These are phyloP conservation scores for Vanderwaltozyma verrucispora DNA, from an alignment of 805 yeast genomes.

Conservation along the genomic window DNA sequence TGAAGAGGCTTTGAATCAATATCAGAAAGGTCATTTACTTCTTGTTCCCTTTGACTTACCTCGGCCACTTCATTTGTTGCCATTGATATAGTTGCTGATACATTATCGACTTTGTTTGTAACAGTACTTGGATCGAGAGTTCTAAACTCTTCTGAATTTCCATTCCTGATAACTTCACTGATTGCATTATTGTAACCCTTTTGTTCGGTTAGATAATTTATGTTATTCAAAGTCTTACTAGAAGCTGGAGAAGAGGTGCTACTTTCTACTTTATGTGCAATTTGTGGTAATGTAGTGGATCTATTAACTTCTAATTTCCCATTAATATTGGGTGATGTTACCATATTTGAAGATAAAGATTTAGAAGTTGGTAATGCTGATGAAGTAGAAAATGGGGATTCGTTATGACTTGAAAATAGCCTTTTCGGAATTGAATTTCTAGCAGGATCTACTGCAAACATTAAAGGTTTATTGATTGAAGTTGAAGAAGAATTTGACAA, in stretches of 20 bases:
- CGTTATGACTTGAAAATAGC: constrained; percentile 27
- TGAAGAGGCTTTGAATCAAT: constrained; percentile 29
- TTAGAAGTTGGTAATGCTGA: constrained; percentile 4
- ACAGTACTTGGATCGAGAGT: constrained; percentile 1
- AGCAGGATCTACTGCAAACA: constrained; percentile 23
- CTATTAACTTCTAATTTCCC: background rate
- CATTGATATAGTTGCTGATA: no score
- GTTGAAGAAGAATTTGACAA: background rate
- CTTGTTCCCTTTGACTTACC: no score
- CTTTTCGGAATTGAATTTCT: constrained; percentile 26
- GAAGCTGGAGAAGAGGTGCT: no score
- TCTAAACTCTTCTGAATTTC: background rate
- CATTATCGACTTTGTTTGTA: background rate
- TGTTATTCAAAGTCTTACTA: no score
- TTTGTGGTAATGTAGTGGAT: background rate
- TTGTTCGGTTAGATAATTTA: no score
- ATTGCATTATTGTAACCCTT: background rate
- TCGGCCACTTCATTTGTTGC: no score
- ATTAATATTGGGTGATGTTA: background rate
- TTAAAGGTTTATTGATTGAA: constrained; percentile 9
- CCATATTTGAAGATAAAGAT: background rate
- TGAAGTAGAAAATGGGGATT: constrained; percentile 22
- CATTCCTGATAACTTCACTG: background rate
- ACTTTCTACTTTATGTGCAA: no score
- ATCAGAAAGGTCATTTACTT: no score